Evolutionary conservation across 352 stramenopile genomes (phyloP), one percentile per base, ranked within the genome.

Genomic region (Phytophthora kernoviae): DNA sequence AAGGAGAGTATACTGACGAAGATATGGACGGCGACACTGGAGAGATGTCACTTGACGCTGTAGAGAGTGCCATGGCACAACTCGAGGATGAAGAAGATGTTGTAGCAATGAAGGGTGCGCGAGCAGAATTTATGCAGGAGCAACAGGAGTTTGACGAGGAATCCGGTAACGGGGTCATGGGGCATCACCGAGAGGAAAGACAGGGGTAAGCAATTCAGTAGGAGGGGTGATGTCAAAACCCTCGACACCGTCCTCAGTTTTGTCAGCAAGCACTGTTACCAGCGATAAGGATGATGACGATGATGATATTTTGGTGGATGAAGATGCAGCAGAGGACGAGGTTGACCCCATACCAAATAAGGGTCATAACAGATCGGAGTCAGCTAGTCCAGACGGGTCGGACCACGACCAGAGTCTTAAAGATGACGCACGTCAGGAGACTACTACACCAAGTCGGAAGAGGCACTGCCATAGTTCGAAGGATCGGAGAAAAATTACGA

Each of bases 11-110:
- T 24, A 48, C 45, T 8, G 61, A 71, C 15, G 56, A 64, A 9
- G 68, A 79, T 40, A 70, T 92, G 39, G 74, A 74, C 2, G 63
- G 70, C 24, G 57, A 71, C 2, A 75, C 91, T n/a, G 59, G 84
- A 58, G 65, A 86, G 75, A 12, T 87, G 47, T 80, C 81, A 18
- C 64, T 87, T 48, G 83, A 90, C 58, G 75, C 70, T 8, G 85
- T 99, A 42, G 88, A 98, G 63, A 88, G 82, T 22, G 92, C 93
- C 5, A 99, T 99, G 96, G 85, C 92, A 11, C 77, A 94, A 41
- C 63, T 99, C 5, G 96, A 99, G 75, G 96, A 99, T 63, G 92
- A 97, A 50, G 94, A 98, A 47, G 96, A 99, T 67, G 94, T 98
- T 6, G 83, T 89, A 10, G 96, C 94, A 2, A 96, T 98, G 79